Evolutionary conservation across 306 rosid genomes (phyloP).

Genomic region (Vigna mungo): DNA sequence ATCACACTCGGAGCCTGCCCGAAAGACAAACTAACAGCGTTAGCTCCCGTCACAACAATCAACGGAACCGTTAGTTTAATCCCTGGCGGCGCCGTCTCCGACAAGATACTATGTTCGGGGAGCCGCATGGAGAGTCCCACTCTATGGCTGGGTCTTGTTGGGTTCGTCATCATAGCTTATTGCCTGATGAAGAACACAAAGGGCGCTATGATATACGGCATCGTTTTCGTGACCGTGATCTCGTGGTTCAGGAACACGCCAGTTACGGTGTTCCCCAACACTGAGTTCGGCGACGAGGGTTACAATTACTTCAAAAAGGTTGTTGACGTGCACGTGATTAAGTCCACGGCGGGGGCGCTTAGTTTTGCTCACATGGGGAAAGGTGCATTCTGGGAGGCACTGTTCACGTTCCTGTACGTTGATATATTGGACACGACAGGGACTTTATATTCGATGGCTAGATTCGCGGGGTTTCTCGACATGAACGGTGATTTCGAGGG

Average conservation of each 20-base stretch:
- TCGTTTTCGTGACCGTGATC: constrained; percentile 75
- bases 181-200: constrained; percentile 69
- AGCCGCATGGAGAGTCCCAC: constrained; percentile 81
- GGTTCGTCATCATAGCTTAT: constrained; percentile 75
- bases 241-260: constrained; percentile 83
- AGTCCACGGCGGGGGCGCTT: constrained; percentile 70
- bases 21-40: constrained; percentile 44
- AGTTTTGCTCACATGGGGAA: constrained; percentile 61
- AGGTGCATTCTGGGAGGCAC: constrained; percentile 76
- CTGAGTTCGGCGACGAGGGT: constrained; percentile 52
- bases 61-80: constrained; percentile 68
- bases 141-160: constrained; percentile 77
- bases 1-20: constrained; percentile 84
- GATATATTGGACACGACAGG: constrained; percentile 87
- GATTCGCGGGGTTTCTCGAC: constrained; percentile 76
- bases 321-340: constrained; percentile 68
- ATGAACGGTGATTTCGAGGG: constrained; percentile 77
- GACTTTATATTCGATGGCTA: constrained; percentile 78
- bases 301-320: constrained; percentile 71
- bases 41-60: constrained; percentile 61
- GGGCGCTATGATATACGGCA: constrained; percentile 89
- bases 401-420: constrained; percentile 76
- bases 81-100: constrained; percentile 60
- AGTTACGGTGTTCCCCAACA: constrained; percentile 75
- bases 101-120: constrained; percentile 57